Base-by-base conservation (phyloP, 2,329 filamentous ascomycete species). In the Colletotrichum sidae region DNA sequence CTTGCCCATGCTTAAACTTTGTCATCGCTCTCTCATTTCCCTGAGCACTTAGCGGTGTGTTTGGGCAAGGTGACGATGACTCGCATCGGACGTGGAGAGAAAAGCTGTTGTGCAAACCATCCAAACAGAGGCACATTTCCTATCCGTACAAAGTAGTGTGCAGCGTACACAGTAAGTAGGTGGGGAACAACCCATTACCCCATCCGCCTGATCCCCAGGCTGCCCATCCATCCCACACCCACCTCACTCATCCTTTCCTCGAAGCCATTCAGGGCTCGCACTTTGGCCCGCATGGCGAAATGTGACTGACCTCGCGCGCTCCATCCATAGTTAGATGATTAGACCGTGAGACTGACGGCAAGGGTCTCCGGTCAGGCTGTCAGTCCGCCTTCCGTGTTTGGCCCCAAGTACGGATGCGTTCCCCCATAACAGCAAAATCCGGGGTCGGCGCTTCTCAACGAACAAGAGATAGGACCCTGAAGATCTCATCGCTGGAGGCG, bases 381-480 rank as follows among this genome's bases (percentile, higher is more conserved):
- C 49, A 17, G 15, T 45, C 41, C n/a, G n/a, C 52, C 38, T 15
- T 34, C 25, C 25, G 25, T 25, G 25, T 25, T 25, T 25, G 25
- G 25, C 25, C 25, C 25, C 25, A 25, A 25, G 25, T 25, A 25
- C 25, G 25, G 25, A 25, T 25, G 25, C 25, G 25, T 25, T 55
- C 50, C 45, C 49, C 37, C 33, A 41, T 55, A 25, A 25, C 38
- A 33, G 42, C 39, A 41, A 25, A 42, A 37, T 54, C 49, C 49
- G 52, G 63, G 52, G 58, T 53, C 35, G 17, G 35, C 46, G 46
- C 50, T 60, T 53, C 47, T 51, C 51, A 42, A 53, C 59, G 47
- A 25, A 47, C 58, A 62, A 15, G 62, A 65, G 39, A 13, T 61
- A 65, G 35, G 62, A 65, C 62, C 62, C 62, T 65, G 62, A 65